These are phyloP conservation scores for Grosmannia huntii DNA, from an alignment of 2,329 filamentous ascomycete species.

Conservation along the genomic window DNA sequence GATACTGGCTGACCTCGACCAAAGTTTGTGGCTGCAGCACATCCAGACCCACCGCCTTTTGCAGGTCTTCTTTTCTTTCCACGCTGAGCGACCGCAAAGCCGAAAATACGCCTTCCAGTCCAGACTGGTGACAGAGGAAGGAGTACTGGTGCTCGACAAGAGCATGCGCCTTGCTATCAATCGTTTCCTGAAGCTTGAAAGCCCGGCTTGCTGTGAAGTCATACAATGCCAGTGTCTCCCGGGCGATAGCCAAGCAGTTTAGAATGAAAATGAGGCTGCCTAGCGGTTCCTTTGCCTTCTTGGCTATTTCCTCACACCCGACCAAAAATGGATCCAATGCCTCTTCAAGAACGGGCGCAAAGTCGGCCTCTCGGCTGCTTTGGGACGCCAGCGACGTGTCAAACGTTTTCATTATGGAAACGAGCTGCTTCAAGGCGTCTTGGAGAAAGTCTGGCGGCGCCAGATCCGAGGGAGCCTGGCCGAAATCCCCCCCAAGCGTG, in stretches of 20 bases:
- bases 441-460: slow-evolving; percentile 68
- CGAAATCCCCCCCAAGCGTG: slow-evolving; percentile 58
- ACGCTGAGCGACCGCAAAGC: slow-evolving; percentile 31
- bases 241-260: slow-evolving; percentile 55
- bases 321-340: slow-evolving; percentile 77
- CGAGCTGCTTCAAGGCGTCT: slow-evolving; percentile 67
- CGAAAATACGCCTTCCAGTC: slow-evolving; percentile 50
- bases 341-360: slow-evolving; percentile 62
- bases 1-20: slow-evolving; percentile 54
- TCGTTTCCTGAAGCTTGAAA: slow-evolving; percentile 40
- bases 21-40: slow-evolving; percentile 49
- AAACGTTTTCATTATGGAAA: slow-evolving; percentile 71
- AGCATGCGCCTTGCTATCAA: slow-evolving; percentile 40
- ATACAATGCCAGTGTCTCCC: slow-evolving; percentile 41
- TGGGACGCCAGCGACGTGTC: slow-evolving; percentile 61
- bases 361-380: slow-evolving; percentile 50
- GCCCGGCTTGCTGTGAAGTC: slow-evolving; percentile 49
- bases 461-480: slow-evolving; percentile 58
- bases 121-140: slow-evolving; percentile 65
- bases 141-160: slow-evolving; percentile 56
- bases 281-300: slow-evolving; percentile 40
- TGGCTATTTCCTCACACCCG: slow-evolving; percentile 58
- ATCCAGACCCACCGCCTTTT: slow-evolving; percentile 38
- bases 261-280: slow-evolving; percentile 56
- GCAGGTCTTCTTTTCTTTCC: slow-evolving; percentile 32